phyloP scores from a whole-genome alignment of 306 rosid species.

The Chamaecrista fasciculata region DNA sequence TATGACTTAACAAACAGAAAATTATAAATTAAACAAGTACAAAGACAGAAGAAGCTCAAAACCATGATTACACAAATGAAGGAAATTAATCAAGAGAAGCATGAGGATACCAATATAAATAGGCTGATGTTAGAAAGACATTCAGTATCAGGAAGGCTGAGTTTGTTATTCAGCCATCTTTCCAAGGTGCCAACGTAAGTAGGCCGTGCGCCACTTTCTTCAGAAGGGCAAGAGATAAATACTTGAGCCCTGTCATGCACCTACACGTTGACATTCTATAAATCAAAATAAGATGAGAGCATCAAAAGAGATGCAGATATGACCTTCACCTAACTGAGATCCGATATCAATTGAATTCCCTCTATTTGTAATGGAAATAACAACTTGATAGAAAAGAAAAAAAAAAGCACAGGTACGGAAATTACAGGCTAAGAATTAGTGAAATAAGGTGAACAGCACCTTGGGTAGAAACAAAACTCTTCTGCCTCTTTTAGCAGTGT shows the following conservation, averaged over 20 bases:
- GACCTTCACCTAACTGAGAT: neutral
- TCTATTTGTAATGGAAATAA: neutral
- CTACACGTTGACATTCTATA: too few relatives aligned
- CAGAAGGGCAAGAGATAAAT: conserved; percentile 61
- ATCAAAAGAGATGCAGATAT: neutral
- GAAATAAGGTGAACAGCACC: conserved; percentile 36
- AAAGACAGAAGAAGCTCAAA: neutral
- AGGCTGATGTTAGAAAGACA: conserved; percentile 59
- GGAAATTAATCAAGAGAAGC: conserved; percentile 1
- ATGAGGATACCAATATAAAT: conserved; percentile 60
- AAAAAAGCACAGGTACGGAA: conserved; percentile 9
- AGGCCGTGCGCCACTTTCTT: conserved; percentile 47
- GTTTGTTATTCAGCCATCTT: conserved; percentile 62
- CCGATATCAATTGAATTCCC: neutral
- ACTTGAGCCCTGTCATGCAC: conserved; percentile 97
- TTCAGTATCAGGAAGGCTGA: conserved; percentile 57
- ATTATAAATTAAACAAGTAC: neutral
- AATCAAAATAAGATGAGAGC: conserved; percentile 19
- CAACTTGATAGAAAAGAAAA: neutral
- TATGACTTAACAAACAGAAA: conserved; percentile 11
- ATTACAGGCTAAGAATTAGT: neutral
- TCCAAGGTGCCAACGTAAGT: conserved; percentile 68
- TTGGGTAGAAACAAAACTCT: conserved; percentile 60
- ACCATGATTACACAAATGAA: neutral
- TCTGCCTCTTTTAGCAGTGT: conserved; percentile 45